Conservation (phyloP, 208 protist genomes). For the Crithidia sp. region DNA sequence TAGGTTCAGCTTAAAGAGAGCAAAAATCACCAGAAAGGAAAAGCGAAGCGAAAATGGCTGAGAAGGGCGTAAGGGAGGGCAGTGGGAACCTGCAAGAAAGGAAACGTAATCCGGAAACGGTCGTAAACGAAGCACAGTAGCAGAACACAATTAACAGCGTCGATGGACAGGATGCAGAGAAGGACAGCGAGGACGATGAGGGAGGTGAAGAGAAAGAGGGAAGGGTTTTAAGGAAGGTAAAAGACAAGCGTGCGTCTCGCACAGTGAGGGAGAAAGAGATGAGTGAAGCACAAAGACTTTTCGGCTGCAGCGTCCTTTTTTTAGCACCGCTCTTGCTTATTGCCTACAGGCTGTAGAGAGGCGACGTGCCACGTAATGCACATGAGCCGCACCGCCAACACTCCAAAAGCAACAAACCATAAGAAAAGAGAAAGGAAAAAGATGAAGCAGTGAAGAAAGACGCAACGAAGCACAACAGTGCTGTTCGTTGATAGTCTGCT, state of each 20-base stretch:
- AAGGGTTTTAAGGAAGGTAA: not conserved
- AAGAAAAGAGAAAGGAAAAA: too few relatives aligned
- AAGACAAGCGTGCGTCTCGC: not conserved
- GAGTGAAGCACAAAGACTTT: not conserved
- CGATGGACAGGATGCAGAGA: not conserved
- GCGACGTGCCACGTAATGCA: too few relatives aligned
- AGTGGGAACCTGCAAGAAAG: not conserved
- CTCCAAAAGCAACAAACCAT: too few relatives aligned
- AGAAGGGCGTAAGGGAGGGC: not conserved
- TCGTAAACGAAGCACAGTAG: not conserved
- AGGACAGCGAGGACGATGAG: too few relatives aligned
- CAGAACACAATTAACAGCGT: not conserved
- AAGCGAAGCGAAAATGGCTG: constrained; percentile 3
- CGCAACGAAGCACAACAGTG: too few relatives aligned
- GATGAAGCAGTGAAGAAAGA: too few relatives aligned
- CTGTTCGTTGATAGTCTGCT: not conserved
- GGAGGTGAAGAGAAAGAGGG: too few relatives aligned
- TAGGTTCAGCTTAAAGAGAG: not conserved
- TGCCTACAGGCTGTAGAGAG: too few relatives aligned
- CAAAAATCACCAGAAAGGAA: not conserved
- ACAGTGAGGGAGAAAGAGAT: not conserved
- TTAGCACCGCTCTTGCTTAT: not conserved
- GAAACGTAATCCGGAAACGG: not conserved
- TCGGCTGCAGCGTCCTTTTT: not conserved
- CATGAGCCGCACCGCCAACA: too few relatives aligned